phyloP scores from a whole-genome alignment of 148 eudicot species.

The Arbutus unedo region DNA sequence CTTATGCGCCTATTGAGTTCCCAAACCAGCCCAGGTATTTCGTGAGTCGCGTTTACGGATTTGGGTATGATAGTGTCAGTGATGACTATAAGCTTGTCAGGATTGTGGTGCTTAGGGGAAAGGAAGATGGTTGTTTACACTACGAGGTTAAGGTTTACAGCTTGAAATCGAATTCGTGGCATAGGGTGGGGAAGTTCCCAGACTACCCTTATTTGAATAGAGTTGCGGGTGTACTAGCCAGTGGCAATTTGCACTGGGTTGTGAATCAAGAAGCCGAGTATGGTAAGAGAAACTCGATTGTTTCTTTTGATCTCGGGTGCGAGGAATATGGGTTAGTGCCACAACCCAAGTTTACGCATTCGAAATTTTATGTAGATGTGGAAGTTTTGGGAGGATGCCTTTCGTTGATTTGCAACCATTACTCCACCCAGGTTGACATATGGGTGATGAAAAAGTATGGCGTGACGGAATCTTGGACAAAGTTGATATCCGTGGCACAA shows the following conservation, averaged over 20 bases:
- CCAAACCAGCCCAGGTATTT: neutral
- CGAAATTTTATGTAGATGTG: slow-evolving; percentile 12
- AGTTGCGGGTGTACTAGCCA: slow-evolving; percentile 18
- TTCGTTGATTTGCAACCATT: slow-evolving; percentile 16
- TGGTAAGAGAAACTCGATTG: slow-evolving; percentile 10
- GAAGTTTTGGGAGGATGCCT: slow-evolving; percentile 28
- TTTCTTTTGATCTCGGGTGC: slow-evolving; percentile 31
- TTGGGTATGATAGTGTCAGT: slow-evolving; percentile 37
- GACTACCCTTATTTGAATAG: slow-evolving; percentile 19
- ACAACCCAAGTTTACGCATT: slow-evolving; percentile 20
- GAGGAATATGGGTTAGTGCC: slow-evolving; percentile 28
- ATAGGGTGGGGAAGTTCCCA: slow-evolving; percentile 27
- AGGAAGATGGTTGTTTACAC: slow-evolving; percentile 5
- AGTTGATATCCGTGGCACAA: slow-evolving; percentile 28
- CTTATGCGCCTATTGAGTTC: slow-evolving; percentile 16
- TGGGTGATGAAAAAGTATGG: slow-evolving; percentile 50
- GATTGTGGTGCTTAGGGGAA: slow-evolving; percentile 26
- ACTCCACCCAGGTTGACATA: slow-evolving; percentile 18
- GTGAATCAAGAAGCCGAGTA: slow-evolving; percentile 16
- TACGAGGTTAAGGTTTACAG: slow-evolving; percentile 43
- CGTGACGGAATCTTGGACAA: slow-evolving; percentile 38
- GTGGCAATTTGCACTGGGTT: slow-evolving; percentile 42
- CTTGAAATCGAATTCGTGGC: slow-evolving; percentile 35
- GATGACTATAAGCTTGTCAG: slow-evolving; percentile 53
- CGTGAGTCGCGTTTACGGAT: slow-evolving; percentile 26